Evolutionary conservation across 75 land plant genomes (phyloP).

Genomic region (Isoetes taiwanensis): DNA sequence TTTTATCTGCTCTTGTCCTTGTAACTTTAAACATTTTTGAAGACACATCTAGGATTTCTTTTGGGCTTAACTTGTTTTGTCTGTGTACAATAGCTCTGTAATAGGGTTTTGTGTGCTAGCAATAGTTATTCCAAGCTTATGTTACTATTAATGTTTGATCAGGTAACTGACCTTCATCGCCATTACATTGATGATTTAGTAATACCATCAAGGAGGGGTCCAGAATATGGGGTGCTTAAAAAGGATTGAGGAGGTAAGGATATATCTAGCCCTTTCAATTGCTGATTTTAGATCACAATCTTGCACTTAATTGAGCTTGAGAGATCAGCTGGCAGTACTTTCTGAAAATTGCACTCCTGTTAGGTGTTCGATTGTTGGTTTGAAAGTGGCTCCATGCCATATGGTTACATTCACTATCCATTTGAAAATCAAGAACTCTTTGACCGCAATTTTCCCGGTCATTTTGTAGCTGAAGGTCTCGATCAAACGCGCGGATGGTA

Average conservation of each 20-base stretch:
- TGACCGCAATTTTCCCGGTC: constrained; percentile 92
- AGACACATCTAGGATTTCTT: no score
- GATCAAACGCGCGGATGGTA: constrained; percentile 99
- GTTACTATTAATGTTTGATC: no score
- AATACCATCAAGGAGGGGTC: constrained; percentile 82
- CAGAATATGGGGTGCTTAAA: constrained; percentile 69
- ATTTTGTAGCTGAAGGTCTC: constrained; percentile 99
- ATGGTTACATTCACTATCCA: constrained; percentile 97
- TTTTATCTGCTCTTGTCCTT: not conserved
- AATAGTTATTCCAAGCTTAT: no score
- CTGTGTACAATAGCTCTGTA: no score
- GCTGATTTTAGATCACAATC: not conserved
- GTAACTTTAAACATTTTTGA: no score
- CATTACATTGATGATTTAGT: constrained; percentile 88
- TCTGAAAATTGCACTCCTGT: not conserved
- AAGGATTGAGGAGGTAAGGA: constrained; percentile 89
- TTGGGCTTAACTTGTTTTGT: no score
- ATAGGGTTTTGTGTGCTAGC: no score
- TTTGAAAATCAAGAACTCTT: constrained; percentile 94
- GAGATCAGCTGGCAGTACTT: no score
- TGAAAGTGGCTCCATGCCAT: constrained; percentile 99
- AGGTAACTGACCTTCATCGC: constrained; percentile 90
- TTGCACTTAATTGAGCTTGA: not conserved
- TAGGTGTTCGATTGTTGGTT: constrained; percentile 99
- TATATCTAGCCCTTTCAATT: not conserved